Base-by-base conservation (phyloP, 176 grass and related monocot genomes). In the Secale cereale region DNA sequence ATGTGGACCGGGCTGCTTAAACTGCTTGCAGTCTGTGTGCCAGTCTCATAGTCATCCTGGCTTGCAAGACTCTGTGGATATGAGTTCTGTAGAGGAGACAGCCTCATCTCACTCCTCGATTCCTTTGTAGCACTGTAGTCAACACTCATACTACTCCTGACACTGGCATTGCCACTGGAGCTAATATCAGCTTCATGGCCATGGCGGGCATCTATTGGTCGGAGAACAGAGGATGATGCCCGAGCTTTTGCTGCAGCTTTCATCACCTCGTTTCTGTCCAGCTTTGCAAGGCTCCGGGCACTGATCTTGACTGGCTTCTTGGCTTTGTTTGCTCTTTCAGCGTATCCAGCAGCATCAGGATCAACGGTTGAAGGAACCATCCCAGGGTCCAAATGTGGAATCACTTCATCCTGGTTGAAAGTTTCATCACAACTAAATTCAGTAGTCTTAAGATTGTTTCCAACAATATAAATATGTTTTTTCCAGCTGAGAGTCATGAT, bases 241-340 rank as follows among this genome's bases (percentile, higher is more conserved):
- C 97, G 88, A 77, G 97, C 97, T 89, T 99, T 99, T 50, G 91
- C 91, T 59, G 97, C 97, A 67, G 97, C 97, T 81, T 88, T 90
- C 77, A 99, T 94, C 17, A 94, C 97, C 72, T 97, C 91, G 22
- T 85, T 92, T 35, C 85, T 90, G 36, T 99, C 94, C n/a, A 94
- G 82, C 80, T 99, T 99, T 71, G 94, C 97, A 11, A 99, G 97
- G 82, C 94, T 99, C 72, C 97, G 91, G 26, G 97, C 93, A 91
- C 97, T 99, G 50, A 96, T 92, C 77, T 99, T 99, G 25, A 99
- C 94, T 60, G 90, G 71, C 76, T 94, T 99, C 81, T 92, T 96
- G 50, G 94, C 77, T 87, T 90, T 98, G 71, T 91, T 94, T 78
- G 90, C 86, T 87, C 88, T 93, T 65, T 96, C 91, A 1, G 89